Evolutionary conservation across 257 asterid genomes (phyloP), one percentile per base, ranked within the genome.

Genomic region (Rubia yunnanensis): DNA sequence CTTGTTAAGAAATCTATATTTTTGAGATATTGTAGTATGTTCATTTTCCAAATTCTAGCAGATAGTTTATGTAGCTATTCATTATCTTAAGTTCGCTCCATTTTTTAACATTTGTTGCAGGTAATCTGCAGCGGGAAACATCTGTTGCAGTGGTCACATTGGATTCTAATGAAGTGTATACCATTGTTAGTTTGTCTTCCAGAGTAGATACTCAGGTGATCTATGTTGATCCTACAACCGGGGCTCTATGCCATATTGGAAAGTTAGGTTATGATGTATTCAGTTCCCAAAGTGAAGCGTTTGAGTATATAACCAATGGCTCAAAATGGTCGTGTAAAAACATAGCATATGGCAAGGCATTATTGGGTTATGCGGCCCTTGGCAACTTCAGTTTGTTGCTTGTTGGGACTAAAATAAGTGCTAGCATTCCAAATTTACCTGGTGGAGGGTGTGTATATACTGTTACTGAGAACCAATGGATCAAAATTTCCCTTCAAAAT

Each of bases 201-300:
- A 80, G 87, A 82, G 77, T 77, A 34, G 97, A 92, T 69, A 89
- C 95, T 48, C 99, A 92, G 83, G 95, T 86, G 80, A 86, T 92
- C 80, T 90, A 92, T 78, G 82, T 92, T 77, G 99, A 92, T 79
- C 99, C 99, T 34, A 86, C 99, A 8, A 84, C 97, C 75, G 99
- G 99, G 68, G 84, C 85, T 71, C 91, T 89, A 76, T 72, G 84
- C 60, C 77, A 84, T 64, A 74, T 77, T 52, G 94, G 78, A 64
- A 87, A 79, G 74, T 83, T 73, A 65, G 95, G 95, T 24, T 89
- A 82, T 76, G 99, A 89, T 82, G 76, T 86, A 74, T 92, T 89
- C 81, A 72, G 60, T 62, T 84, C 99, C 79, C 96, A 86, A 81
- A 80, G 79, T 3, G 97, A 86, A 82, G 99, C 99, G 63, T 73